These are phyloP conservation scores for Purshia tridentata DNA, from an alignment of 306 rosid species.

Conservation along the genomic window DNA sequence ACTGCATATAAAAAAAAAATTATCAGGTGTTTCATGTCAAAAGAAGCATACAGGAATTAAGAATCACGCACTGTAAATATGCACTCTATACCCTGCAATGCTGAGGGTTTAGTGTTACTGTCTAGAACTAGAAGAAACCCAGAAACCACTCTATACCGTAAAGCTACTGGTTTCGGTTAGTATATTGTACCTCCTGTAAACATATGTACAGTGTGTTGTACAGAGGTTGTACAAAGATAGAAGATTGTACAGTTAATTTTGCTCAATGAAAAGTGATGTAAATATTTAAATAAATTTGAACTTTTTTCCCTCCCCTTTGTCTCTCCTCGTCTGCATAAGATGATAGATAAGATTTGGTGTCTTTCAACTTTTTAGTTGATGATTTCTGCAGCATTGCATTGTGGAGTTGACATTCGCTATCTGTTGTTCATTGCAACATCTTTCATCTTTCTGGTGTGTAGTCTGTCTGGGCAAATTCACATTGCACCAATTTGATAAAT, in stretches of 20 bases:
- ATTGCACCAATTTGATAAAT: too few species aligned
- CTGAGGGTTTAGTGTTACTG: conserved; percentile 11
- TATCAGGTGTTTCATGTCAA: conserved; percentile 1
- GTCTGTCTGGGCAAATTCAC: too few species aligned
- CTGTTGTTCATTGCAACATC: too few species aligned
- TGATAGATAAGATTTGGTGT: not conserved
- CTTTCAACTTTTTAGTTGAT: not conserved
- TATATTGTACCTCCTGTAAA: conserved; percentile 6
- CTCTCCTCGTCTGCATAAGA: not conserved
- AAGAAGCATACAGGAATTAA: not conserved
- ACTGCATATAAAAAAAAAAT: conserved; percentile 14
- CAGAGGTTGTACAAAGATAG: conserved; percentile 27
- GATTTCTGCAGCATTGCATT: not conserved
- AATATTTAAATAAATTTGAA: not conserved
- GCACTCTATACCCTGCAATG: not conserved
- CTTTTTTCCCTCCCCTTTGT: not conserved
- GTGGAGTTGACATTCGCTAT: not conserved
- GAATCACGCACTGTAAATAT: conserved; percentile 18
- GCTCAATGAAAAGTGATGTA: conserved; percentile 15
- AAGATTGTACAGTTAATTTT: conserved; percentile 20
- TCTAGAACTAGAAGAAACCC: conserved; percentile 27
- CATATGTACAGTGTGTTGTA: conserved; percentile 25
- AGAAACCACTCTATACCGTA: conserved; percentile 13
- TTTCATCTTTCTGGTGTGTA: too few species aligned
- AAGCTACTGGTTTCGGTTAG: conserved; percentile 22